Base-by-base conservation (phyloP, 495 filamentous ascomycete genomes). In the Lasiosphaeria hispida region DNA sequence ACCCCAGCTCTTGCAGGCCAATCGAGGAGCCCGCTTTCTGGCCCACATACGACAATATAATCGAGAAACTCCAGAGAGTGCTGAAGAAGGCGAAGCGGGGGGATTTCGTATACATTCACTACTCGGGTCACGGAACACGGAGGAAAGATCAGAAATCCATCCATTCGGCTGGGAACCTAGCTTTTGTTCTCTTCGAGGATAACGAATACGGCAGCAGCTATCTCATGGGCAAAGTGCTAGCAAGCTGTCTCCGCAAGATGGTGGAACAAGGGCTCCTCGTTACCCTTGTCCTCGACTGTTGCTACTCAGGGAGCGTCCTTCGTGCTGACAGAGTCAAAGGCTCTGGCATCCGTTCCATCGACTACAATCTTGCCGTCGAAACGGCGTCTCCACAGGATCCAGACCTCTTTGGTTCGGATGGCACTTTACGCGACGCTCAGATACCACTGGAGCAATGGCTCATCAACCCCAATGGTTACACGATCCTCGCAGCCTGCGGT, bases 271-370 rank as follows among this genome's bases (percentile, higher is more conserved):
- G 35, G 5, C 34, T 52, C 13, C n/a, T 1, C 1, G 49, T 52
- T 19, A 52, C 49, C 5, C 11, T 52, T 18, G 49, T 52, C 34
- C 49, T 52, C 1, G 49, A 52, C 49, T 52, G 49, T 23, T 52
- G 49, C 35, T 19, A 17, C 14, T 52, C 49, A 3, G 49, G 49
- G 8, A 39, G 49, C 19, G 49, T 52, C 7, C 13, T 52, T 1
- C 49, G 49, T 1, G 34, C 35, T 18, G 49, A 34, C 34, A 37
- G 9, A 7, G 30, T 17, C 11, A 1, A 15, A 8, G 48, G n/a
- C n/a, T 23, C 48, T 10, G 33, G 37, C n/a, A 40, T 52, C 3
- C 49, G 49, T 1, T 17, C 11, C 49, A 40, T 52, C 35, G n/a
- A 40, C 34, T 39, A 52, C 37, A 7, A 52, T 13, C 34, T 34